Percentiles rank a stretch among this genome's conserved stretches.
phyloP scores from a whole-genome alignment of 1,284 basidiomycete species.

The Exobasidium rhododendri region DNA sequence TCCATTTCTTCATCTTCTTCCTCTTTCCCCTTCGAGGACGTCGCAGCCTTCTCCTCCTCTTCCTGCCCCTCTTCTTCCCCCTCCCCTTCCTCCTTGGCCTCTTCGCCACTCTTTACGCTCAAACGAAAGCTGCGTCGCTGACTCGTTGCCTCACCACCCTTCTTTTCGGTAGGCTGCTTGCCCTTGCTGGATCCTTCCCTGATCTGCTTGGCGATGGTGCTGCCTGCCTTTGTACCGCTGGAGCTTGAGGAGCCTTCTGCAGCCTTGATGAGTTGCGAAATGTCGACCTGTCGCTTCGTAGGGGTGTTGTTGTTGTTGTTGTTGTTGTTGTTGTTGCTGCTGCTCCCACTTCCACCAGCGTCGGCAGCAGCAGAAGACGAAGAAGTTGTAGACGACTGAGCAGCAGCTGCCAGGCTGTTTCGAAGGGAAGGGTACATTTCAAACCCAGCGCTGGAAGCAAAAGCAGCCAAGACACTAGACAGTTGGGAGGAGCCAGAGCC shows the following conservation, averaged over 20 bases:
- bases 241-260: too few species aligned
- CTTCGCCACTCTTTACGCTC: not conserved
- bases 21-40: not conserved
- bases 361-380: slow-evolving; percentile 3
- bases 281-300: slow-evolving; percentile 79
- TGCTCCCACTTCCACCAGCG: slow-evolving; percentile 1
- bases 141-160: not conserved
- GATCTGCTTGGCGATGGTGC: slow-evolving; percentile 40
- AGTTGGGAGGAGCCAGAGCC: slow-evolving; percentile 61
- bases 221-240: slow-evolving; percentile 59
- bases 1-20: slow-evolving; percentile 19
- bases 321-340: not conserved
- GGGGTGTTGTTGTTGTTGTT: slow-evolving; percentile 56
- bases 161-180: slow-evolving; percentile 1
- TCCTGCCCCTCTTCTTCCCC: not conserved
- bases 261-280: too few species aligned
- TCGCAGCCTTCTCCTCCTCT: not conserved
- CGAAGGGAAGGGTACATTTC: slow-evolving; percentile 2
- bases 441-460: slow-evolving; percentile 65
- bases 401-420: slow-evolving; percentile 1
- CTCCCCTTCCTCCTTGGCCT: not conserved
- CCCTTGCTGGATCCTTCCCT: slow-evolving; percentile 10
- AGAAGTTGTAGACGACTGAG: not conserved
- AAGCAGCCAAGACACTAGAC: slow-evolving; percentile 83
- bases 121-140: not conserved